Conservation (phyloP, 2,329 filamentous ascomycete species). For the Colletotrichum abscissum region DNA sequence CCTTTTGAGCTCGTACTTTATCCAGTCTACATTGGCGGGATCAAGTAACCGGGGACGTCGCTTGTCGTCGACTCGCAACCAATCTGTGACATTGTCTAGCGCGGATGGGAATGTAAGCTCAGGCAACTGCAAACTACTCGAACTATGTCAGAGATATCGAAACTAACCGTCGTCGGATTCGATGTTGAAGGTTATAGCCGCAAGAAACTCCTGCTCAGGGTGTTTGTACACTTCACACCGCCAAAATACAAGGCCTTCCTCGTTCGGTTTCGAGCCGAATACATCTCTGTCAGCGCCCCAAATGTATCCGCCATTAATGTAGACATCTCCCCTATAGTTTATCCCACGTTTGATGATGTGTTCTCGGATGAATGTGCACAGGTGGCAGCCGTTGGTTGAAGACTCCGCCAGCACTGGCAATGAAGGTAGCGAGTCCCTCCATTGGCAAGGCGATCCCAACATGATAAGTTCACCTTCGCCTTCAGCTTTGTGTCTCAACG, state of each 20-base stretch:
- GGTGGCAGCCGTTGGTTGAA: neutral
- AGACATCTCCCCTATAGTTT: neutral
- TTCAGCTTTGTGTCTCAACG: neutral
- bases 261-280: neutral
- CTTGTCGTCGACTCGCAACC: neutral
- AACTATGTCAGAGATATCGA: too few relatives aligned
- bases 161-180: neutral
- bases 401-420: neutral
- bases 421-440: neutral
- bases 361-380: slow-evolving; percentile 1
- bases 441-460: neutral
- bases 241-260: slow-evolving; percentile 5
- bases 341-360: neutral
- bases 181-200: neutral
- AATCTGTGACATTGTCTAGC: neutral
- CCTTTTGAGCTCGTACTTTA: neutral
- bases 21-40: neutral
- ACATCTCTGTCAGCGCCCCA: neutral
- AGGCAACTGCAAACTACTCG: too few relatives aligned
- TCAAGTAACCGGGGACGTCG: neutral
- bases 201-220: neutral
- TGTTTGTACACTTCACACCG: slow-evolving; percentile 1
- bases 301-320: neutral
- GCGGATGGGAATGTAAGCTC: too few relatives aligned
- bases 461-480: neutral